phyloP scores from a whole-genome alignment of 331 rosid genomes.

The Cydonia oblonga region DNA sequence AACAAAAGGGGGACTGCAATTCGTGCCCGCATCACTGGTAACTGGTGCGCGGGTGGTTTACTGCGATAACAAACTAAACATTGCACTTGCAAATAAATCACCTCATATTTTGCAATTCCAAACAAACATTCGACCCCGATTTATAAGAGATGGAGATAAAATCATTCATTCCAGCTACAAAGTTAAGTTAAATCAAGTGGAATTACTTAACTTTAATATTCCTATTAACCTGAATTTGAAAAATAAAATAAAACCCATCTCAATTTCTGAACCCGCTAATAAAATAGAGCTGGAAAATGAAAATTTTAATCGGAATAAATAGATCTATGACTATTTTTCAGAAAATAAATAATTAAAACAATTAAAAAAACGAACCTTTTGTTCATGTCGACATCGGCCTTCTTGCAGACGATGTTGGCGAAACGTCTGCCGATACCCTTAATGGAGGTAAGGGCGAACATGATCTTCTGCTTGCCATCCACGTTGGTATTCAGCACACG shows the following conservation, averaged over 20 bases:
- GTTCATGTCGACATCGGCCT: conserved; percentile 64
- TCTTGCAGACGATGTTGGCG: conserved; percentile 63
- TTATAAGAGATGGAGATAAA: background rate
- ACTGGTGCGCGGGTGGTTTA: background rate
- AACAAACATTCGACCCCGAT: background rate
- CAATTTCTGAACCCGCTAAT: no score
- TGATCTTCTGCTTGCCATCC: conserved; percentile 63
- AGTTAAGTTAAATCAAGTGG: background rate
- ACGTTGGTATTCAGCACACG: conserved; percentile 69
- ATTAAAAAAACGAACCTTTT: conserved; percentile 24
- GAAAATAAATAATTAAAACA: background rate
- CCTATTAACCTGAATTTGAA: no score
- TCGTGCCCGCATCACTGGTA: background rate
- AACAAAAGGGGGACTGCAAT: no score
- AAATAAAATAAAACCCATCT: background rate
- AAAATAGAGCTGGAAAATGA: no score
- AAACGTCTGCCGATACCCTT: conserved; percentile 69
- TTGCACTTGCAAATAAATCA: background rate
- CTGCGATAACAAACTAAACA: no score
- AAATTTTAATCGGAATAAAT: background rate
- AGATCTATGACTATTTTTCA: background rate
- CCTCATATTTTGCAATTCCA: background rate
- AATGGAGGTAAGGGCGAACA: conserved; percentile 68
- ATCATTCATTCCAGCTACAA: background rate
- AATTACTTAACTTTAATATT: no score